Percentiles rank a stretch among this genome's conserved stretches.
Conservation (phyloP, 139 green algal species). For the Zygnema cylindricum region DNA sequence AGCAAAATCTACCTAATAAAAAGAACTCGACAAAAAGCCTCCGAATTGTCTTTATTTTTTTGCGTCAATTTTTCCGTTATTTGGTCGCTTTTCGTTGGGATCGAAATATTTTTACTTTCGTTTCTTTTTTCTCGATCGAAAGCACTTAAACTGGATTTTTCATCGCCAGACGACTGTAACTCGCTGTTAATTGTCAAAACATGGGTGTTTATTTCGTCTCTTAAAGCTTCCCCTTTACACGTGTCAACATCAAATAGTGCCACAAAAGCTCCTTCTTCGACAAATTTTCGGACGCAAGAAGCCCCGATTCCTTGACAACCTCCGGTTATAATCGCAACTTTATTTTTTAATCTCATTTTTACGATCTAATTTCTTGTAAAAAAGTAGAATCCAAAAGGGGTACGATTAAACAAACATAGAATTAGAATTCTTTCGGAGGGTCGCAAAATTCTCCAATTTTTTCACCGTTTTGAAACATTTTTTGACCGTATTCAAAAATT, state of each 20-base stretch:
- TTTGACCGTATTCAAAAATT: conserved; percentile 1
- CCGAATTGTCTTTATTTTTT: no score
- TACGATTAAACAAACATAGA: not conserved
- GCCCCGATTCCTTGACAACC: conserved; percentile 42
- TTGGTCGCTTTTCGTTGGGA: no score
- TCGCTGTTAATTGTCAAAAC: no score
- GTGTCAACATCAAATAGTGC: conserved; percentile 50
- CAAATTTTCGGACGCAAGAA: conserved; percentile 45
- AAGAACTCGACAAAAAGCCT: no score
- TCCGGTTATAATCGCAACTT: conserved; percentile 55
- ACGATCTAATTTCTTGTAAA: not conserved
- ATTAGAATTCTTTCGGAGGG: not conserved
- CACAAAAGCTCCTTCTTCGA: conserved; percentile 58
- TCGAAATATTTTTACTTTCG: no score
- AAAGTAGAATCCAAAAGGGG: conserved; percentile 5
- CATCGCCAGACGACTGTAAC: no score
- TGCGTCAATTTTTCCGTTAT: no score
- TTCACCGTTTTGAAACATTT: not conserved
- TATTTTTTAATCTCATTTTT: conserved; percentile 38
- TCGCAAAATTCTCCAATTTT: not conserved
- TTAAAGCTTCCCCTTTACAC: conserved; percentile 20
- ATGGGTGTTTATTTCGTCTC: conserved; percentile 34
- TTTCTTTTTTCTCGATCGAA: no score
- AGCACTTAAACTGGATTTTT: no score
- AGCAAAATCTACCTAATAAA: no score